Conservation (phyloP, 1,139 yeast species). For the Protomyces pachydermus region DNA sequence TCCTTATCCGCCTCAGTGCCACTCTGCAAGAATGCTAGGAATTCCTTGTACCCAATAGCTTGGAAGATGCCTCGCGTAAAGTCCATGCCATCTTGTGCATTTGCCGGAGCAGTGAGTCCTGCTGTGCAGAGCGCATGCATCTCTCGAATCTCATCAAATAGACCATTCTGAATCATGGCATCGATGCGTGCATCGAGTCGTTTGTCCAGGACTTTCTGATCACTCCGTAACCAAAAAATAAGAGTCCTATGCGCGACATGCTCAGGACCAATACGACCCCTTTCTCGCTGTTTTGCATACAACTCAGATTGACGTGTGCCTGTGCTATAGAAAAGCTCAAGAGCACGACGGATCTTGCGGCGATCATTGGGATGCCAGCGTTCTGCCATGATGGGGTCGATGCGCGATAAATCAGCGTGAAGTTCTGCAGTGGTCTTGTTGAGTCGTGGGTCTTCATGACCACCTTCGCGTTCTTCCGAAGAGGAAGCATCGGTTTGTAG, state of each 20-base stretch:
- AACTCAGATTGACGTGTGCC: constrained; percentile 66
- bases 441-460: constrained; percentile 1
- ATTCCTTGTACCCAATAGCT: constrained; percentile 92
- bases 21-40: constrained; percentile 65
- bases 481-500: constrained; percentile 28
- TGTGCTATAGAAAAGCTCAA: constrained; percentile 70
- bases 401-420: constrained; percentile 46
- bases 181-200: constrained; percentile 79
- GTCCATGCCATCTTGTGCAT: constrained; percentile 41
- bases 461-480: constrained; percentile 10
- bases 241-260: constrained; percentile 54
- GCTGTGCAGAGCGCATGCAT: constrained; percentile 41
- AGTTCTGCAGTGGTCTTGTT: constrained; percentile 47
- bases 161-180: constrained; percentile 70
- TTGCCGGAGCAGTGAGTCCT: constrained; percentile 28
- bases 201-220: constrained; percentile 52
- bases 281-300: constrained; percentile 54
- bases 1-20: constrained; percentile 31
- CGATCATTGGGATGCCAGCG: constrained; percentile 91
- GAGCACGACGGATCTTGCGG: constrained; percentile 69
- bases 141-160: constrained; percentile 57
- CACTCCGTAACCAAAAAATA: constrained; percentile 78
- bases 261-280: constrained; percentile 7
- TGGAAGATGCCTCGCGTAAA: constrained; percentile 83
- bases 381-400: constrained; percentile 68